phyloP scores from a whole-genome alignment of 2,329 filamentous ascomycete species.

The Hortaea werneckii region DNA sequence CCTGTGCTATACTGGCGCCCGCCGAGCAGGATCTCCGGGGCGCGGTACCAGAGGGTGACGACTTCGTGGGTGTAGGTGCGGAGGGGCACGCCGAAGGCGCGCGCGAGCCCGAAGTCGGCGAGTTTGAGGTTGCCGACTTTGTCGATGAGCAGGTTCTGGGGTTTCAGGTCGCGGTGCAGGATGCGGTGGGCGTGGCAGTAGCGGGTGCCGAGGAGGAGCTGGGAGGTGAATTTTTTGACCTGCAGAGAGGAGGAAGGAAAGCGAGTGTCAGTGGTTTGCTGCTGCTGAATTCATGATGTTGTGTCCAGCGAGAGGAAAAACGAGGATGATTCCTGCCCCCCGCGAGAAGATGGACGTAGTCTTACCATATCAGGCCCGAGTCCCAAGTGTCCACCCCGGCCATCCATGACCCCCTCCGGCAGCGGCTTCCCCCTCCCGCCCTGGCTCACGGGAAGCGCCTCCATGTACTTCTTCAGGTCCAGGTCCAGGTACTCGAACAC shows the following conservation, averaged over 20 bases:
- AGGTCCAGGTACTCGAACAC: slow-evolving; percentile 87
- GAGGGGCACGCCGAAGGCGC: slow-evolving; percentile 83
- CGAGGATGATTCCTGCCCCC: too few species aligned
- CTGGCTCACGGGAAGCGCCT: slow-evolving; percentile 72
- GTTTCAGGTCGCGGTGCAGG: slow-evolving; percentile 80
- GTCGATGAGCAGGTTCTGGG: slow-evolving; percentile 81
- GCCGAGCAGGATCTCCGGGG: slow-evolving; percentile 81
- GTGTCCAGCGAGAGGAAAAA: too few species aligned
- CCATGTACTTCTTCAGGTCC: slow-evolving; percentile 95
- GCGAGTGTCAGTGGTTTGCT: too few species aligned
- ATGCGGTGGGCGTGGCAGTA: slow-evolving; percentile 87
- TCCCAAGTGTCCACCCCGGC: slow-evolving; percentile 54
- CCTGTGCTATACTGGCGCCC: slow-evolving; percentile 88
- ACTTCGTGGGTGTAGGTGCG: slow-evolving; percentile 92
- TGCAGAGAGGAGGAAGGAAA: too few species aligned
- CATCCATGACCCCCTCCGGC: slow-evolving; percentile 57
- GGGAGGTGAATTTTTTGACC: slow-evolving; percentile 86
- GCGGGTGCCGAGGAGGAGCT: slow-evolving; percentile 71
- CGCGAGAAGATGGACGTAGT: too few species aligned
- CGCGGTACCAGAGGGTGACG: slow-evolving; percentile 86
- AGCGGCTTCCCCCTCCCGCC: slow-evolving; percentile 77
- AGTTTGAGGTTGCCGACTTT: slow-evolving; percentile 81
- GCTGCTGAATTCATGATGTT: too few species aligned
- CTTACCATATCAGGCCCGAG: slow-evolving; percentile 59
- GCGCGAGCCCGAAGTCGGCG: slow-evolving; percentile 79